phyloP scores from a whole-genome alignment of 192 early-diverging fungal genomes.

The Spizellomyces sp. region DNA sequence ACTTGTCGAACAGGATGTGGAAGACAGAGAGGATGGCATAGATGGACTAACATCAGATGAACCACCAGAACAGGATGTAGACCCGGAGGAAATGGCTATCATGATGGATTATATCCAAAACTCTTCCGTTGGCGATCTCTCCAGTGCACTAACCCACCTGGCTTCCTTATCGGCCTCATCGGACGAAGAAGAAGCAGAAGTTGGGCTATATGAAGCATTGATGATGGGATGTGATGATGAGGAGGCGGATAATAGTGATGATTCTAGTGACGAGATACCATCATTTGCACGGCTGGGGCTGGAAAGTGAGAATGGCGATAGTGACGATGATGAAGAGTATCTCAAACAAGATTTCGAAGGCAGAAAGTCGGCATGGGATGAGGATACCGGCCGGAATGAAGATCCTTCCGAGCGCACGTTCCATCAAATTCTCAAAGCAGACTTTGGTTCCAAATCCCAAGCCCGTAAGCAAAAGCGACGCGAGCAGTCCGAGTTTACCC shows the following conservation, averaged over 20 bases:
- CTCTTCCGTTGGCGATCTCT: constrained; percentile 22
- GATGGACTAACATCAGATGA: too few relatives aligned
- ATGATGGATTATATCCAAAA: constrained; percentile 34
- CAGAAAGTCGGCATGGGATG: constrained; percentile 29
- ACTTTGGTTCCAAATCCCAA: constrained; percentile 20
- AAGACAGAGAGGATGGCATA: too few relatives aligned
- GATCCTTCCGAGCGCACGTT: background rate
- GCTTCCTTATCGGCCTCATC: constrained; percentile 16
- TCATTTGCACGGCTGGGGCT: constrained; percentile 1
- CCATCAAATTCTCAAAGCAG: constrained; percentile 3
- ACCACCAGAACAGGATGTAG: constrained; percentile 18
- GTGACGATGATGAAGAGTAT: constrained; percentile 22
- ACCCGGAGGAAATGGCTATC: constrained; percentile 28
- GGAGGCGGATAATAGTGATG: constrained; percentile 4
- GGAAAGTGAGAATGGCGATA: constrained; percentile 23
- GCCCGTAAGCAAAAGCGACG: constrained; percentile 3
- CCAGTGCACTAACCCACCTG: constrained; percentile 5
- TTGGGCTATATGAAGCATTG: constrained; percentile 12
- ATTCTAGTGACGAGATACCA: constrained; percentile 2
- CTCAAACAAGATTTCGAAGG: constrained; percentile 20
- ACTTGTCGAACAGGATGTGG: too few relatives aligned
- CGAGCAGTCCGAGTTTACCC: background rate
- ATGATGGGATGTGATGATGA: constrained; percentile 19
- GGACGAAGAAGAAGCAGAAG: constrained; percentile 23
- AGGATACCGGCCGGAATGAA: background rate